Conservation (phyloP, 179 eudicot species). For the Nepenthes alata region DNA sequence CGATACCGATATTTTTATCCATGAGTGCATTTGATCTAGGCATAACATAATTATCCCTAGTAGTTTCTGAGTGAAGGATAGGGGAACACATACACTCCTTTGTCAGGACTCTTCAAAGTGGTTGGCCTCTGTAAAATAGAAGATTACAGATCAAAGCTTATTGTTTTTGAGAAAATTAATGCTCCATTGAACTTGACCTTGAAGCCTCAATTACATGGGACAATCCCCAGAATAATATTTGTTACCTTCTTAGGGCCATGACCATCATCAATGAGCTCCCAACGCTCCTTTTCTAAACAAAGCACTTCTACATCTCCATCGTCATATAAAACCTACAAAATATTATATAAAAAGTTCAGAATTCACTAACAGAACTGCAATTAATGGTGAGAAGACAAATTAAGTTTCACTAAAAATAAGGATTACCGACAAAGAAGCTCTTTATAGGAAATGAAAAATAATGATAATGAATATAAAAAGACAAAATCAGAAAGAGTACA, state of each 20-base stretch:
- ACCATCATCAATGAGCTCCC: constrained; percentile 56
- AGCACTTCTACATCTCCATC: constrained; percentile 96
- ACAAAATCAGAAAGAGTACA: not conserved
- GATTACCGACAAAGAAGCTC: too few relatives aligned
- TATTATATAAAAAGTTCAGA: not conserved
- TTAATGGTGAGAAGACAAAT: not conserved
- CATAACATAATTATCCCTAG: not conserved
- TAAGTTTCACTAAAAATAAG: too few relatives aligned
- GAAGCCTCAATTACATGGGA: not conserved
- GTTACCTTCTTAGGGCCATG: constrained; percentile 40
- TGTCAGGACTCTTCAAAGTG: constrained; percentile 30
- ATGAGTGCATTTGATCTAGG: not conserved
- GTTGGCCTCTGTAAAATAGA: constrained; percentile 38
- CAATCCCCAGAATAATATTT: constrained; percentile 14
- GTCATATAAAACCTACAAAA: constrained; percentile 49
- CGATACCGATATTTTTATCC: too few relatives aligned
- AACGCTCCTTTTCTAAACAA: constrained; percentile 62
- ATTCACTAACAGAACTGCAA: not conserved
- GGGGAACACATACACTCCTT: constrained; percentile 44
- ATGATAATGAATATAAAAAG: not conserved
- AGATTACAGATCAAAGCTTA: not conserved
- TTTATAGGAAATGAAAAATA: not conserved
- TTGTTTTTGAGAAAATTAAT: not conserved
- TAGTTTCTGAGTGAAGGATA: not conserved
- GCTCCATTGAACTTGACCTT: not conserved